Evolutionary conservation across 2,329 filamentous ascomycete genomes (phyloP), one percentile per base, ranked within the genome.

Genomic region (Ceratocystis diversiconidia): DNA sequence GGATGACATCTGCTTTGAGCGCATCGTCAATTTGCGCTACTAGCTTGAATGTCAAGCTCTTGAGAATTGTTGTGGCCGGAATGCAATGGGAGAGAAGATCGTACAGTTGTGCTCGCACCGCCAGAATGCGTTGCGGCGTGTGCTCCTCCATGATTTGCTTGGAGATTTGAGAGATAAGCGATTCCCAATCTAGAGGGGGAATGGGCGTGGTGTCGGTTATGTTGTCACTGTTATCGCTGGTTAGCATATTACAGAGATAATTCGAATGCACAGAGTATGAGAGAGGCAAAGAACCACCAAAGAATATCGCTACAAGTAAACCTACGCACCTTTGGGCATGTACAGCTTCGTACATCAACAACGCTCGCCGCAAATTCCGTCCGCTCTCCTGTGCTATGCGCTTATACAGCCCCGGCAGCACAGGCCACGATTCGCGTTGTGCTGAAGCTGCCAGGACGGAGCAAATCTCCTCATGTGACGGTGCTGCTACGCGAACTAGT

Each of bases 51-150:
- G 92, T 95, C 68, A 99, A 80, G 0, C 90, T 95, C 79, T 96
- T 96, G 71, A 99, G 82, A 69, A 99, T 92, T 0, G 89, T 95
- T 0, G 92, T 96, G 1, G 94, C 83, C 15, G 95, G 94, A 73
- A 99, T 99, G 75, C 95, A 99, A 75, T 99, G 94, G 5, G 92
- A 95, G 60, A 99, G 81, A 43, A 99, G 82, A 73, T 99, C 94
- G 77, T 99, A 99, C n/a, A 99, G 82, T 76, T 96, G 95, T 8
- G 90, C 86, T 69, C 94, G 85, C 60, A 96, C 91, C 72, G 91
- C 84, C 69, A 99, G 78, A 68, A 99, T 92, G 62, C 90, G 83
- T 36, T 88, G 86, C 0, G 94, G 92, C n/a, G 90, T 90, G 72
- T 95, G 90, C 74, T 99, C 92, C 48, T 88, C 87, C 73, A 96